Evolutionary conservation across 306 rosid species (phyloP), one percentile per base, ranked within the genome.

Genomic region (Rosa rugosa): DNA sequence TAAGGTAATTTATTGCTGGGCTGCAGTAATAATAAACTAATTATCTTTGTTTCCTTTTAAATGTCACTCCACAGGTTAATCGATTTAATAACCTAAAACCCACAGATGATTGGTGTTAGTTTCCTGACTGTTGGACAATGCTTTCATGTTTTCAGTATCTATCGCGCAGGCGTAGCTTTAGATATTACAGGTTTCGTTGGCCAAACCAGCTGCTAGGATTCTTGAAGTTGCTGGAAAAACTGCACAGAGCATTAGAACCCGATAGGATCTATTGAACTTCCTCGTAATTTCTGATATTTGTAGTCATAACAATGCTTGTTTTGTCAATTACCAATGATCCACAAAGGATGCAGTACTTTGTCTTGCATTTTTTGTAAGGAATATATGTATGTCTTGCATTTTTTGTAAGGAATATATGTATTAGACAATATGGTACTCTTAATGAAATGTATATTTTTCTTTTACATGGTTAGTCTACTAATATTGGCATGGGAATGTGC

Each of bases 151-250:
- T 27, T 75, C 53, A 63, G 16, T 65, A 66, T 78, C 81, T 78
- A 16, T 77, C 51, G 50, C 74, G 84, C 86, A 94, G 98, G 97
- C 79, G 86, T 94, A 79, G 97, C 98, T 40, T 84, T 94, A 82
- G 97, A 97, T 60, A 82, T 94, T 69, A 90, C 92, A 27, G 97
- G 98, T 82, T 96, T 94, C 64, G 93, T 27, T 94, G 72, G 98
- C 96, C 38, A 95, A 92, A 86, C 96, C 99, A 18, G 89, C 98
- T 72, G 99, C 97, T 68, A 95, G 99, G 84, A 93, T 95, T 84
- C 98, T 95, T 76, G 96, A 95, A 86, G 92, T 92, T 79, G 91
- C 99, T 69, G 96, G 97, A 18, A 95, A 90, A 88, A 95, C 99
- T 71, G 98, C 97, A 34, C 90, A 86, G 79, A 85, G 99, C 73